phyloP scores from a whole-genome alignment of 495 filamentous ascomycete genomes.

The Aspergillus kassunensis region DNA sequence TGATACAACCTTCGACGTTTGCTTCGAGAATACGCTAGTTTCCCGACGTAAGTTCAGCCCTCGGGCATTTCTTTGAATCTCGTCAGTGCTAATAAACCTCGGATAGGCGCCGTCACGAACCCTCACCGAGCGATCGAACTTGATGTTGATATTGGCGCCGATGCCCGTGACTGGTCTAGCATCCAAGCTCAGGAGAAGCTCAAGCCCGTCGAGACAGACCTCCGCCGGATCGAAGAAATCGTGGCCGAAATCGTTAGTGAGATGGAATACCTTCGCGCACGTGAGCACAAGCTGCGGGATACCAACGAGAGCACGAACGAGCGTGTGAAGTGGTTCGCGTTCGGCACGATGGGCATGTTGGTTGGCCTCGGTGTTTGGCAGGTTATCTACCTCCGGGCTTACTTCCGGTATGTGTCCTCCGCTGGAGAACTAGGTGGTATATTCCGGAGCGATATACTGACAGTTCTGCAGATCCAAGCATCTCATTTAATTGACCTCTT shows the following conservation, averaged over 20 bases:
- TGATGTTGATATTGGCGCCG: conserved; percentile 97
- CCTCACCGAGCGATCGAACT: conserved; percentile 81
- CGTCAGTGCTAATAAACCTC: neutral
- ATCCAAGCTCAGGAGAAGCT: conserved; percentile 97
- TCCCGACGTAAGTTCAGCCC: conserved; percentile 52
- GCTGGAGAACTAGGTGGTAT: no score
- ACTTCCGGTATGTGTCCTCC: conserved; percentile 70
- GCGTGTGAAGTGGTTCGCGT: conserved; percentile 97
- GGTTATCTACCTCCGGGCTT: conserved; percentile 93
- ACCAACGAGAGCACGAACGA: conserved; percentile 99
- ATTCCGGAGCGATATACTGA: conserved; percentile 5
- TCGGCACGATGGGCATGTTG: conserved; percentile 91
- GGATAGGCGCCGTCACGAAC: conserved; percentile 43
- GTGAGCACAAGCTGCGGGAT: conserved; percentile 94
- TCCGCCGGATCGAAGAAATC: conserved; percentile 88
- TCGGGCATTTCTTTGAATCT: neutral
- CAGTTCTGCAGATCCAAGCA: conserved; percentile 63
- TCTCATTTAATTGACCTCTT: conserved; percentile 58
- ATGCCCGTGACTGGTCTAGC: conserved; percentile 96
- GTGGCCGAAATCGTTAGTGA: conserved; percentile 75
- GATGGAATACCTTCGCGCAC: conserved; percentile 85
- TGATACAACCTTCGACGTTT: conserved; percentile 94
- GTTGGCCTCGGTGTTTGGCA: conserved; percentile 92
- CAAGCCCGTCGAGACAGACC: conserved; percentile 93
- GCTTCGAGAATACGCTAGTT: conserved; percentile 81